A percentile compares a stretch with the other conserved stretches of the same genome.
Conservation (phyloP, 73 alveolate genomes). For the Effrenium voratum region DNA sequence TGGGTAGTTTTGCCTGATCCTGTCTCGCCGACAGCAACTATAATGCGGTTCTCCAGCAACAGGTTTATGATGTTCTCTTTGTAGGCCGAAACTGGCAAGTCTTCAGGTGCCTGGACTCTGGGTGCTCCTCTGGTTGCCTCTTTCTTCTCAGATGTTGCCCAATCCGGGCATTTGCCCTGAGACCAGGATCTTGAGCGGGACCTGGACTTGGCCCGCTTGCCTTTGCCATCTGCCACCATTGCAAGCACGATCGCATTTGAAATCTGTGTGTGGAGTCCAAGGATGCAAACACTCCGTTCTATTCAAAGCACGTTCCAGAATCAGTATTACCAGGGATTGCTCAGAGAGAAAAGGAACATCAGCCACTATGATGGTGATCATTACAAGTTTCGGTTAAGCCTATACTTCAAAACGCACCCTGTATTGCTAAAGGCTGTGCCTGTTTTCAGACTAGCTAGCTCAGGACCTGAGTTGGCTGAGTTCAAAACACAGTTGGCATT, state of each 20-base stretch:
- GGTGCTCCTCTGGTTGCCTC: constrained; percentile 62
- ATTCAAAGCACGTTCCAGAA: too few relatives aligned
- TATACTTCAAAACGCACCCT: too few relatives aligned
- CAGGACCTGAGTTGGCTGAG: too few relatives aligned
- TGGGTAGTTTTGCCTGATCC: constrained; percentile 99
- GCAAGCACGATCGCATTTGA: background rate
- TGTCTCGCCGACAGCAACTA: constrained; percentile 98
- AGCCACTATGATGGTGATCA: too few relatives aligned
- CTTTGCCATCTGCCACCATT: constrained; percentile 30
- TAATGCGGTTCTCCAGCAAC: constrained; percentile 88
- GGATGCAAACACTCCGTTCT: too few relatives aligned
- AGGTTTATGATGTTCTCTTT: constrained; percentile 75
- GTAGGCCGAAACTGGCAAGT: constrained; percentile 73
- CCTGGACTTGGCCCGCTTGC: constrained; percentile 11
- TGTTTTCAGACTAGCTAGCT: too few relatives aligned
- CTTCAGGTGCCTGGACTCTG: constrained; percentile 64
- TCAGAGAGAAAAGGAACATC: too few relatives aligned
- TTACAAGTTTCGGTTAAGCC: too few relatives aligned
- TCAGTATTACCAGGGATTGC: too few relatives aligned
- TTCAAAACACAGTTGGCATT: too few relatives aligned
- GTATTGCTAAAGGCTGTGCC: too few relatives aligned
- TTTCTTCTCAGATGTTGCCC: constrained; percentile 6
- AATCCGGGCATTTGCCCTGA: constrained; percentile 44
- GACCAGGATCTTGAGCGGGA: constrained; percentile 64
- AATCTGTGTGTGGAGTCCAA: too few relatives aligned